Percentiles rank a stretch among this genome's conserved stretches.
These are phyloP conservation scores for Fusarium mexicanum DNA, from an alignment of 2,329 filamentous ascomycete genomes.

Conservation along the genomic window DNA sequence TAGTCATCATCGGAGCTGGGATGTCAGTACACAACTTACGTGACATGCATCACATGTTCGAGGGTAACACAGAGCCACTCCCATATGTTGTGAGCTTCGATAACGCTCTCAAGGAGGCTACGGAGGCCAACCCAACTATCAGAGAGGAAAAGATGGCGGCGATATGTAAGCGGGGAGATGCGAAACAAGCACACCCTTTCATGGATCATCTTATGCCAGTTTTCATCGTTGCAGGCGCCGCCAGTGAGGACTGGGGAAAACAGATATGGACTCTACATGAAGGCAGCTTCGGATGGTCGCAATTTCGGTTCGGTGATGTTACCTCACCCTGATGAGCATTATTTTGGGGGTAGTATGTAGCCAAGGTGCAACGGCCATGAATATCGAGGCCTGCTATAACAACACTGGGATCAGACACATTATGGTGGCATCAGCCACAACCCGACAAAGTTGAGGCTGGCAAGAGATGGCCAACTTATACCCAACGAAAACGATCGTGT, in stretches of 20 bases:
- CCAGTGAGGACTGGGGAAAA: slow-evolving; percentile 53
- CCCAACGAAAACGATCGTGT: background rate
- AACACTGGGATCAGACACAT: background rate
- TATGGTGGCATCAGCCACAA: background rate
- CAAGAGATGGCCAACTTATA: background rate
- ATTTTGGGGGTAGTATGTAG: slow-evolving; percentile 2
- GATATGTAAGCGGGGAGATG: slow-evolving; percentile 54
- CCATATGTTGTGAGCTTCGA: slow-evolving; percentile 73
- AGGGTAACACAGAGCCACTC: slow-evolving; percentile 55
- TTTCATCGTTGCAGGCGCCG: slow-evolving; percentile 58
- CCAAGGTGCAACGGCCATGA: background rate
- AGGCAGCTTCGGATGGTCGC: slow-evolving; percentile 57
- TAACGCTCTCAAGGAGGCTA: slow-evolving; percentile 72
- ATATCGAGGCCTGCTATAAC: background rate
- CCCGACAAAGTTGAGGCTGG: background rate
- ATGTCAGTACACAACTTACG: slow-evolving; percentile 80
- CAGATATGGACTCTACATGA: slow-evolving; percentile 59
- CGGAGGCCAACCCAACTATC: slow-evolving; percentile 54
- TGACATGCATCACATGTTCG: slow-evolving; percentile 53
- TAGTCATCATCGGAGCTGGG: slow-evolving; percentile 75
- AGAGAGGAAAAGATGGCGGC: slow-evolving; percentile 54
- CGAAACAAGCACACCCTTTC: slow-evolving; percentile 58
- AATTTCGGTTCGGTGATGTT: slow-evolving; percentile 58
- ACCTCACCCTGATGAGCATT: slow-evolving; percentile 8
- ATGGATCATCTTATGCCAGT: slow-evolving; percentile 63